These are phyloP conservation scores for Colletotrichum somersetense DNA, from an alignment of 2,329 filamentous ascomycete genomes.

Conservation along the genomic window DNA sequence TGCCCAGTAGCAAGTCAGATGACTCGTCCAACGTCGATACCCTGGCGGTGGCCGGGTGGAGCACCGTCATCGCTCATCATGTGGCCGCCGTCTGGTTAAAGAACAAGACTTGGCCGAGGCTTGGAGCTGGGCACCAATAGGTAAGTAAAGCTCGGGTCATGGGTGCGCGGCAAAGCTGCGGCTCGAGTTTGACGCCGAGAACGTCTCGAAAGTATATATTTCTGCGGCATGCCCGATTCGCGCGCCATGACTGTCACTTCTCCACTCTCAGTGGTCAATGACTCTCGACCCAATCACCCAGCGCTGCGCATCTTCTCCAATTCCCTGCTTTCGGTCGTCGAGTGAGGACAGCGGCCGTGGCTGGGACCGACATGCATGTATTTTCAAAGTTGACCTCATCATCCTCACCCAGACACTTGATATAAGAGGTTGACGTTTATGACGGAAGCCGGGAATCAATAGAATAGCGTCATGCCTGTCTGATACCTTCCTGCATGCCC, in stretches of 20 bases:
- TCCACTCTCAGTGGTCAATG: slow-evolving; percentile 33
- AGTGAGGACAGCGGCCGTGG: neutral
- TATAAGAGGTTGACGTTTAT: no score
- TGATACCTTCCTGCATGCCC: no score
- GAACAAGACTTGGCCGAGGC: neutral
- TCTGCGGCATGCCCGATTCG: slow-evolving; percentile 7
- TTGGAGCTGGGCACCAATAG: neutral
- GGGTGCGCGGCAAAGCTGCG: neutral
- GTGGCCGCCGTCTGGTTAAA: neutral
- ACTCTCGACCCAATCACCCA: slow-evolving; percentile 10
- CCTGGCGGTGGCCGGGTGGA: slow-evolving; percentile 17
- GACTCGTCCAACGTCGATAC: slow-evolving; percentile 25
- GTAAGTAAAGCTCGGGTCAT: neutral
- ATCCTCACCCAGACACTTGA: no score
- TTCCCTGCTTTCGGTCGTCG: neutral
- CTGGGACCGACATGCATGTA: neutral
- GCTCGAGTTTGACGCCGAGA: slow-evolving; percentile 1
- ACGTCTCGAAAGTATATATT: slow-evolving; percentile 7
- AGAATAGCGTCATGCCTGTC: no score
- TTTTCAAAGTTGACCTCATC: no score
- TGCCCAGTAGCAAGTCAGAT: slow-evolving; percentile 20
- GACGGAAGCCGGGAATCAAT: no score
- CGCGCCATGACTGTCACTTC: slow-evolving; percentile 29
- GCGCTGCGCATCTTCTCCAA: neutral
- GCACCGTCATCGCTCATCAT: neutral